Evolutionary conservation across 345 rosid genomes (phyloP), one percentile per base, ranked within the genome.

Genomic region (Lagerstroemia speciosa): DNA sequence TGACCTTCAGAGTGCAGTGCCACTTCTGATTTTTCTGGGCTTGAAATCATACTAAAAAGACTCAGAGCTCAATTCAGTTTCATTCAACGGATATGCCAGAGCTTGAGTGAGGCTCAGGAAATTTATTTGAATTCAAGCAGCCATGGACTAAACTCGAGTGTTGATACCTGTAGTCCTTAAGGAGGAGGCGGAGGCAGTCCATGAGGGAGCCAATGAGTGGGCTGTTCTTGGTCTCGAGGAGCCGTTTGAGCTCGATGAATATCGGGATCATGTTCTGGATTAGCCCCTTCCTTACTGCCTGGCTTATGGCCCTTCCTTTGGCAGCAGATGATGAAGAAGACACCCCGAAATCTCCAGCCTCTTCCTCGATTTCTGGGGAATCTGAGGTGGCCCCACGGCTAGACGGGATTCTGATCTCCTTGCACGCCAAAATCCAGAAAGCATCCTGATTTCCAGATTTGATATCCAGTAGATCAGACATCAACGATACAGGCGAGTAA

Each of bases 251-350:
- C 84, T 93, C 98, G 38, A 91, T 89, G 73, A 93, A 93, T 71
- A 93, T 91, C 40, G 98, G 98, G 36, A 93, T 89, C 64, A 97
- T 93, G 84, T 93, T 89, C 65, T 91, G 95, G 69, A 91, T 91
- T 57, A 93, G 88, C 8, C 97, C 84, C 82, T 87, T 93, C 76
- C 89, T 86, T 15, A 91, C 91, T 55, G 94, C 96, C 75, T 89
- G 98, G 15, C 87, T 93, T 74, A 93, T 87, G 29, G 87, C 93
- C 77, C 90, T 83, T 70, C 97, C 96, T 80, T 86, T 88, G 3
- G 96, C 81, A 9, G 63, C 81, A 6, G 95, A 84, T 19, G 84
- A 41, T 9, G 8, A 76, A 7, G 79, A 76, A 2, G 84, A 69
- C n/a, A 81, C 81, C 68, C 75, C 81, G 3, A 66, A 37, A 1